A percentile compares a stretch with the other conserved stretches of the same genome.
phyloP scores from a whole-genome alignment of 2,329 filamentous ascomycete species.

The Fusarium anthophilum region DNA sequence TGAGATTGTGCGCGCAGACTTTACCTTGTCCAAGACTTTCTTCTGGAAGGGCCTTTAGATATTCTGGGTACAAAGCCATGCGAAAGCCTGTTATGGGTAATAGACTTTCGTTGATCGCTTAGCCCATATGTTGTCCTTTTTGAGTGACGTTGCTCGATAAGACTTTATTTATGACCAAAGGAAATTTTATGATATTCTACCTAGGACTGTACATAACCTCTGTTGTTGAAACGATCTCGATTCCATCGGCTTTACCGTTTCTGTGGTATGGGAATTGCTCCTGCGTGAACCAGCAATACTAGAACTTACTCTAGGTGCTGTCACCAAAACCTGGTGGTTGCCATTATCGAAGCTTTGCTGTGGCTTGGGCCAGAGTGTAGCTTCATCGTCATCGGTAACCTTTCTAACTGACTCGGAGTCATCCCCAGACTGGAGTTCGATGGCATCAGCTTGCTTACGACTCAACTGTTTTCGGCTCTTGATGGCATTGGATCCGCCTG shows the following conservation, averaged over 20 bases:
- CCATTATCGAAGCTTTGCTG: conserved; percentile 1
- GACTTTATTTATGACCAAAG: not conserved
- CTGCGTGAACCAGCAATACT: not conserved
- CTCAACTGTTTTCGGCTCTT: conserved; percentile 28
- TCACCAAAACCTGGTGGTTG: conserved; percentile 15
- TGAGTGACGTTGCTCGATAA: not conserved
- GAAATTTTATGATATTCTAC: not conserved
- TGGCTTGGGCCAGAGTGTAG: conserved; percentile 26
- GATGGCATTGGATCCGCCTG: conserved; percentile 11
- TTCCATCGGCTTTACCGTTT: not conserved
- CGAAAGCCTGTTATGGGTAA: not conserved
- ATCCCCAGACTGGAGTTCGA: conserved; percentile 35
- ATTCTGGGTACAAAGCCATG: not conserved
- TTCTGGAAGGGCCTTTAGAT: conserved; percentile 23
- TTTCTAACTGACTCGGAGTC: conserved; percentile 33
- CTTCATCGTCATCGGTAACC: conserved; percentile 25
- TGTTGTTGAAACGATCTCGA: conserved; percentile 30
- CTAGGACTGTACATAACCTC: conserved; percentile 26
- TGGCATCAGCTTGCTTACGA: conserved; percentile 30
- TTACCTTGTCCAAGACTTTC: conserved; percentile 8
- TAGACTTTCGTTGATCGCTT: not conserved
- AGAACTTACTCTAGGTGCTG: not conserved
- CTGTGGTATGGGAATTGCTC: not conserved
- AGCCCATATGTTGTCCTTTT: rapidly evolving
- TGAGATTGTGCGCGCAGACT: conserved; percentile 13